Evolutionary conservation across 352 stramenopile species (phyloP).

Genomic region (Lagenidium giganteum): DNA sequence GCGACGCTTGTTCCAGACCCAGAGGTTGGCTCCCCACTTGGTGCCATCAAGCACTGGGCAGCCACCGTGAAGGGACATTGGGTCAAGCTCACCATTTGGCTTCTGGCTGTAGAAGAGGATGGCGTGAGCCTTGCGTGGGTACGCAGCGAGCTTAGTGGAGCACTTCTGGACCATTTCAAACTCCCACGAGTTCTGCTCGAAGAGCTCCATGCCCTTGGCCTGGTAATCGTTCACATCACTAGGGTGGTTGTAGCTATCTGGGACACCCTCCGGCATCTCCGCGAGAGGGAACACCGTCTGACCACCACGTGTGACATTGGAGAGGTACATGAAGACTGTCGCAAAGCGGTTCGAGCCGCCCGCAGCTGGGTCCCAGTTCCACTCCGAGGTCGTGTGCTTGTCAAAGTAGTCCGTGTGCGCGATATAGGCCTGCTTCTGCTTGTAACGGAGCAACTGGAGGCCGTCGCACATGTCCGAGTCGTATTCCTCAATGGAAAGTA

Average conservation of each 20-base stretch:
- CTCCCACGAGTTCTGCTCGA: slow-evolving; percentile 63
- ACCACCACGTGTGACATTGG: slow-evolving; percentile 66
- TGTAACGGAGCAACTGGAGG: slow-evolving; percentile 94
- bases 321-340: slow-evolving; percentile 82
- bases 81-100: slow-evolving; percentile 90
- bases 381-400: slow-evolving; percentile 35
- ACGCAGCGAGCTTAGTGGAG: slow-evolving; percentile 69
- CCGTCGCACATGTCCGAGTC: slow-evolving; percentile 90
- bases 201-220: slow-evolving; percentile 40
- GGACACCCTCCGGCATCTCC: slow-evolving; percentile 66
- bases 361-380: slow-evolving; percentile 70
- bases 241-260: slow-evolving; percentile 48
- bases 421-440: slow-evolving; percentile 93
- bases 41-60: slow-evolving; percentile 93
- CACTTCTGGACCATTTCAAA: slow-evolving; percentile 76
- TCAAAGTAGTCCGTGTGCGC: slow-evolving; percentile 93
- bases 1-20: slow-evolving; percentile 94
- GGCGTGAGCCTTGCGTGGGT: slow-evolving; percentile 85
- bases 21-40: slow-evolving; percentile 97
- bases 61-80: slow-evolving; percentile 85
- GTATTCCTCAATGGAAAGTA: slow-evolving; percentile 89
- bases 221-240: slow-evolving; percentile 33
- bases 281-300: slow-evolving; percentile 82
- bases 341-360: slow-evolving; percentile 83
- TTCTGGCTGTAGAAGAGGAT: slow-evolving; percentile 98